Base-by-base conservation (phyloP, 2,329 filamentous ascomycete species). In the Fusarium chaquense region DNA sequence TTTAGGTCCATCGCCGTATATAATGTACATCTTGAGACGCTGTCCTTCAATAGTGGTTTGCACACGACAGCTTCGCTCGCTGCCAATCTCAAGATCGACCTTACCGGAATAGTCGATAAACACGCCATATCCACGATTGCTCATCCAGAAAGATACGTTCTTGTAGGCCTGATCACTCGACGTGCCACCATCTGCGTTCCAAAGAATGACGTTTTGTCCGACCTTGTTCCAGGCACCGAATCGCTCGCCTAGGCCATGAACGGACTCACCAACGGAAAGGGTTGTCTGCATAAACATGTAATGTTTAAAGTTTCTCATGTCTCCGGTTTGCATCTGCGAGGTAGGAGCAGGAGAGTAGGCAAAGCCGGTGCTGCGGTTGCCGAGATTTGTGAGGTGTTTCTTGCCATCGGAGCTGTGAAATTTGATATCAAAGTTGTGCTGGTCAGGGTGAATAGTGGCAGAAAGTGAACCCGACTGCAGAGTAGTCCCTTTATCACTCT, bases 201-300 rank as follows among this genome's bases (percentile, higher is more conserved):
- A 89, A 10, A 94, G 84, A 58, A 87, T 83, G 11, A 94, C 81
- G 15, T 85, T 83, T 77, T 94, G 91, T 15, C 91, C 91, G 43
- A 93, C 88, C 77, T 92, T 93, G 77, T 92, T 91, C 79, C 91
- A 92, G 9, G 90, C 87, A 1, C 91, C 91, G 75, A 94, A 94
- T 16, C 92, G 84, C 79, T 94, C 91, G 2, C 91, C 92, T 6
- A 94, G 84, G 0, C 92, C 91, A 77, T 93, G 91, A 16, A 94
- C 85, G 1, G 89, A 87, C 78, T 94, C 92, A 30, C 86, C 86
- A 1, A 88, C 85, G 4, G 81, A 79, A 3, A 88, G 79, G 7
- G 81, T 83, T 2, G 85, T 87, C 75, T 87, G 85, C 32, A 85
- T 84, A 73, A 88, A 87, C 69, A 87, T 83, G 76, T 87, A 86